phyloP scores from a whole-genome alignment of 2,329 filamentous ascomycete genomes.

The Colletotrichum noveboracense region DNA sequence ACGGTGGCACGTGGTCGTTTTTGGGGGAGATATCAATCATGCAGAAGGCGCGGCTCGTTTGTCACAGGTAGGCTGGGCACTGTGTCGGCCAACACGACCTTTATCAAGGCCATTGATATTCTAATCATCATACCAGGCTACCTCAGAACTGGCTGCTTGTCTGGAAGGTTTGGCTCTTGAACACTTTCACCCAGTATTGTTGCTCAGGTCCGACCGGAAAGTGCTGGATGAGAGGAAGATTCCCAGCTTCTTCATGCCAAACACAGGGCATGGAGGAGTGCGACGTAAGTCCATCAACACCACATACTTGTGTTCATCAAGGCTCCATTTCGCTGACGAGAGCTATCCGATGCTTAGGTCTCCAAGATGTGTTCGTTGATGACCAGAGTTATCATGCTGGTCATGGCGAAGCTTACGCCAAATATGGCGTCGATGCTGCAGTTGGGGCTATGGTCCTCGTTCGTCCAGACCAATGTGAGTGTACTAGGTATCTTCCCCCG shows the following conservation, averaged over 20 bases:
- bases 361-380: slow-evolving; percentile 59
- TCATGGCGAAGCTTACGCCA: slow-evolving; percentile 54
- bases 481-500: accelerated
- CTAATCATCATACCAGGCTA: neutral
- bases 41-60: neutral
- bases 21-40: neutral
- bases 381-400: slow-evolving; percentile 58
- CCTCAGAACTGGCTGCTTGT: neutral
- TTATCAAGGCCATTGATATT: neutral
- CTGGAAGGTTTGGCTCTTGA: neutral
- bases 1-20: slow-evolving; percentile 43
- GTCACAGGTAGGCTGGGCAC: neutral
- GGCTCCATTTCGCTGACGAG: neutral
- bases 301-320: neutral
- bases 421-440: slow-evolving; percentile 61
- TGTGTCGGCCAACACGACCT: neutral
- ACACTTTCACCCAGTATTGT: neutral
- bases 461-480: slow-evolving; percentile 73
- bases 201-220: neutral
- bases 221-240: neutral
- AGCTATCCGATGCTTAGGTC: neutral
- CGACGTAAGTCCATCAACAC: neutral
- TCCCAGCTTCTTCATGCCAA: neutral
- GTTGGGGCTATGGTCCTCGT: slow-evolving; percentile 64
- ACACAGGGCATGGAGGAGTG: neutral